These are phyloP conservation scores for Auricularia heimuer DNA, from an alignment of 768 basidiomycete genomes.

Conservation along the genomic window DNA sequence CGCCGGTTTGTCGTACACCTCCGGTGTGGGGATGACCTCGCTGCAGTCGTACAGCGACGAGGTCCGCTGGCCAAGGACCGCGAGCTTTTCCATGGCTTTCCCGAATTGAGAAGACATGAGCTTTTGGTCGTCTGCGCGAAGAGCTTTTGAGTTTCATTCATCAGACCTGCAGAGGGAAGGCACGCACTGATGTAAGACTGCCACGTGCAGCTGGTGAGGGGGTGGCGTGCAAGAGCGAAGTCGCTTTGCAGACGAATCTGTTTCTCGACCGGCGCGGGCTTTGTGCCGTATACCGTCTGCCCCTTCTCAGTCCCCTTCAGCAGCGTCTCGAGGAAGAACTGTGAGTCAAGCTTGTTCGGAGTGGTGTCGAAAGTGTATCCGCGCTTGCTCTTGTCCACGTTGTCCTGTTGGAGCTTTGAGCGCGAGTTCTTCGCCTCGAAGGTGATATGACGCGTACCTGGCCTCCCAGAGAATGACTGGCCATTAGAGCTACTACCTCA, in stretches of 20 bases:
- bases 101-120: not conserved
- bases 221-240: not conserved
- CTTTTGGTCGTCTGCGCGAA: not conserved
- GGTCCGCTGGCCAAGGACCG: not conserved
- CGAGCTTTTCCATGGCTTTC: not conserved
- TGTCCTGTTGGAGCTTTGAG: not conserved
- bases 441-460: constrained; percentile 15
- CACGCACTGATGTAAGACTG: not conserved
- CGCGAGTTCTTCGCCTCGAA: not conserved
- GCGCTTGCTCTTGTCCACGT: not conserved
- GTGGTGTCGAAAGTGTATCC: constrained; percentile 33
- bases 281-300: not conserved
- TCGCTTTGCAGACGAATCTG: not conserved
- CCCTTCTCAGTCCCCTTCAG: not conserved
- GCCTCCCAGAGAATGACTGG: constrained; percentile 15
- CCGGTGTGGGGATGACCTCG: not conserved
- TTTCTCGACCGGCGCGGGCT: not conserved
- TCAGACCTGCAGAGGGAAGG: not conserved
- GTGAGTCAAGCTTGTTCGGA: constrained; percentile 33
- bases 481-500: constrained; percentile 14
- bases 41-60: not conserved
- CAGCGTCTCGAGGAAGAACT: constrained; percentile 24
- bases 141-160: not conserved
- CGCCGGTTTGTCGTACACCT: not conserved
- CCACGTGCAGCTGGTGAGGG: not conserved